Evolutionary conservation across 1,284 basidiomycete genomes (phyloP).

Genomic region (Ceratobasidium sp.): DNA sequence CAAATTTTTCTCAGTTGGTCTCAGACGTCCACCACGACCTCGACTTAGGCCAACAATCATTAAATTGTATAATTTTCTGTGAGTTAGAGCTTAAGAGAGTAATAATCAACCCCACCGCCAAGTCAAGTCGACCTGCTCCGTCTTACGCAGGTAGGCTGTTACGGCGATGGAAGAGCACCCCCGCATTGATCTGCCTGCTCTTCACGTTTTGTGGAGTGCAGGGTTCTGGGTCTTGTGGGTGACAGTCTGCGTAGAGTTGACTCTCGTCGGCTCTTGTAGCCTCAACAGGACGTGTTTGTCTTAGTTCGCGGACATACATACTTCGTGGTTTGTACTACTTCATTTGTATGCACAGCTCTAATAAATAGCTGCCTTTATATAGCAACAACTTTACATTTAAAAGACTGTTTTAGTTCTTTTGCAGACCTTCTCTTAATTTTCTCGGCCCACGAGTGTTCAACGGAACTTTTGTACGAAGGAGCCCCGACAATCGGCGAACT

Average conservation of each 20-base stretch:
- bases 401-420: too few relatives aligned
- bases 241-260: constrained; percentile 39
- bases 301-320: constrained; percentile 35
- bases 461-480: too few relatives aligned
- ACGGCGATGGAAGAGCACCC: constrained; percentile 35
- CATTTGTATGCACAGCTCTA: too few relatives aligned
- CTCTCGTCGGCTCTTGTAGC: constrained; percentile 23
- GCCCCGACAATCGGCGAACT: too few relatives aligned
- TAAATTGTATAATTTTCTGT: background rate
- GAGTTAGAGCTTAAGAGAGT: constrained; percentile 15
- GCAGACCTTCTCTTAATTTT: too few relatives aligned
- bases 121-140: constrained; percentile 34
- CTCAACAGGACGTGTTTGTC: constrained; percentile 23
- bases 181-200: constrained; percentile 25
- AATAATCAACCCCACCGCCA: constrained; percentile 29
- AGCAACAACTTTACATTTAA: too few relatives aligned
- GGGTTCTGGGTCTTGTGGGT: constrained; percentile 24
- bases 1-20: constrained; percentile 38
- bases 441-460: too few relatives aligned
- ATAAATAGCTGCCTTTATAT: background rate
- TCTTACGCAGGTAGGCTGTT: constrained; percentile 30
- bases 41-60: constrained; percentile 18
- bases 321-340: background rate
- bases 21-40: constrained; percentile 33
- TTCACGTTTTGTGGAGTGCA: constrained; percentile 20